phyloP scores from a whole-genome alignment of 2,329 filamentous ascomycete species.

The Claviceps pusilla region DNA sequence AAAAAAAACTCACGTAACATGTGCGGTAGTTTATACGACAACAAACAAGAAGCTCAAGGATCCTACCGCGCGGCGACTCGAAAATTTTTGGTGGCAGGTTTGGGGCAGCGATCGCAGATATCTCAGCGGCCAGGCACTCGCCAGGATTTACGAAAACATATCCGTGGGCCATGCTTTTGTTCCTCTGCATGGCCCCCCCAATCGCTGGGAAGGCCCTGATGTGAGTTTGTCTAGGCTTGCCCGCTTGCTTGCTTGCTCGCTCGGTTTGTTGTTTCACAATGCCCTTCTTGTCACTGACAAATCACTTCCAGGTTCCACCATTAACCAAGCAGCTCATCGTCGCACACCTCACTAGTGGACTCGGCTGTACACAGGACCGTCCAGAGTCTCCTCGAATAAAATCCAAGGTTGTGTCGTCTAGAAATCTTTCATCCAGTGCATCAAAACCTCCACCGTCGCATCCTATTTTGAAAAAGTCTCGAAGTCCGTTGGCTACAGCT shows the following conservation, averaged over 20 bases:
- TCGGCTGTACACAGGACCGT: constrained; percentile 4
- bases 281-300: not conserved
- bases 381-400: constrained; percentile 7
- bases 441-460: constrained; percentile 34
- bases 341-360: constrained; percentile 10
- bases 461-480: constrained; percentile 45
- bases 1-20: not conserved
- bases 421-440: constrained; percentile 23
- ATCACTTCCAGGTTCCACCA: constrained; percentile 12
- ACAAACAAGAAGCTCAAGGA: constrained; percentile 44
- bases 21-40: constrained; percentile 39
- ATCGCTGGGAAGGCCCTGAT: constrained; percentile 36
- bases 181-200: constrained; percentile 36
- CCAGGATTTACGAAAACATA: constrained; percentile 41
- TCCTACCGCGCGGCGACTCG: constrained; percentile 46
- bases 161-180: constrained; percentile 43
- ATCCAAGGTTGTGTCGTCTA: constrained; percentile 10
- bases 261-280: not conserved
- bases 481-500: constrained; percentile 36
- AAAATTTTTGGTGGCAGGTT: constrained; percentile 54
- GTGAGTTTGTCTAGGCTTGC: constrained; percentile 17
- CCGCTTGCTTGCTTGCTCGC: constrained; percentile 5
- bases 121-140: constrained; percentile 38
- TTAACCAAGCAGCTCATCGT: constrained; percentile 16
- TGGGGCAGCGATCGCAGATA: constrained; percentile 42